Conservation (phyloP, 176 grass and related monocot species). For the Avena atlantica region DNA sequence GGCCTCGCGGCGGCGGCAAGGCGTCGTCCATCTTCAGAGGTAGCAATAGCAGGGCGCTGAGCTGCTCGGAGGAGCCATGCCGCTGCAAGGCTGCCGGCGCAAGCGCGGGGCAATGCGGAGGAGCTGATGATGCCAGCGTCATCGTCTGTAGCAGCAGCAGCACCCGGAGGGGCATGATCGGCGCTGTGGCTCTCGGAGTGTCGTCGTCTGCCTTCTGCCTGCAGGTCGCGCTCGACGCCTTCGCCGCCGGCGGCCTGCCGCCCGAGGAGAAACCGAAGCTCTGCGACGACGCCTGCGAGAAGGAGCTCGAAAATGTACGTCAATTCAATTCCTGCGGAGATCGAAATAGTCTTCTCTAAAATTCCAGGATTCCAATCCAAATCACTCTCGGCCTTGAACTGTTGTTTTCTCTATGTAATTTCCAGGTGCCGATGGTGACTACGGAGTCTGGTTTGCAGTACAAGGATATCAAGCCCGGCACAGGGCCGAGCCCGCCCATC, state of each 20-base stretch:
- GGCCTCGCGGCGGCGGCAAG: slow-evolving; percentile 33
- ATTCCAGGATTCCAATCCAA: not conserved
- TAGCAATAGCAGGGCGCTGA: slow-evolving; percentile 20
- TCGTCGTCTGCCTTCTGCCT: slow-evolving; percentile 43
- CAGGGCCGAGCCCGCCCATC: slow-evolving; percentile 80
- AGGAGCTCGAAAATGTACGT: slow-evolving; percentile 91
- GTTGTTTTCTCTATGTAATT: not conserved
- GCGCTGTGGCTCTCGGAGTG: slow-evolving; percentile 42
- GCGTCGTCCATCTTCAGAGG: not conserved
- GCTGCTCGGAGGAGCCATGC: slow-evolving; percentile 21
- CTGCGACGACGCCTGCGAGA: slow-evolving; percentile 73
- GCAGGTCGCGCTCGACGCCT: slow-evolving; percentile 25
- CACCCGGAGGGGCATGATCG: slow-evolving; percentile 54
- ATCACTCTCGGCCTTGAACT: not conserved
- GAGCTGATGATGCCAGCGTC: not conserved
- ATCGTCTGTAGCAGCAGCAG: too few relatives aligned
- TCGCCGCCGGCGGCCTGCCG: slow-evolving; percentile 83
- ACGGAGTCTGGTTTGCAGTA: slow-evolving; percentile 91
- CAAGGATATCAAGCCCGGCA: slow-evolving; percentile 84
- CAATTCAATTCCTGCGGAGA: not conserved
- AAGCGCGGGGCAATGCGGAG: slow-evolving; percentile 2
- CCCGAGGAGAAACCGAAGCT: slow-evolving; percentile 94
- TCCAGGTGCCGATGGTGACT: slow-evolving; percentile 79
- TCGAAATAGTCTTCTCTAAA: not conserved
- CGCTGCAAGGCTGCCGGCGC: slow-evolving; percentile 35